phyloP scores from a whole-genome alignment of 352 stramenopile species.

The Phytophthora foliorum region DNA sequence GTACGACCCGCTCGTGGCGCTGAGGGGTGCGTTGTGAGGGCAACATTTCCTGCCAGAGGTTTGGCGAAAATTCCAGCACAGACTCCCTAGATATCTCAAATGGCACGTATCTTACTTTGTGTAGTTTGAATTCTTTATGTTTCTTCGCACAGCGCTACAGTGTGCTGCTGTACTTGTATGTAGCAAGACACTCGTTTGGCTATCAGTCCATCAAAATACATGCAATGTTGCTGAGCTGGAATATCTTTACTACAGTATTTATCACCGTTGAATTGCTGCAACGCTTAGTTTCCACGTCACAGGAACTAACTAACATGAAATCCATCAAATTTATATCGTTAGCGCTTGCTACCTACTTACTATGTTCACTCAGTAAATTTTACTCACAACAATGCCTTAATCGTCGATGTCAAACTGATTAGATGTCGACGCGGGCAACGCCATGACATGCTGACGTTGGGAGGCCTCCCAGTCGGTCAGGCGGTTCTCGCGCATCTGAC shows the following conservation, averaged over 20 bases:
- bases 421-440: constrained; percentile 9
- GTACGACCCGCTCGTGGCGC: constrained; percentile 1
- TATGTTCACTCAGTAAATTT: not conserved
- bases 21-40: not conserved
- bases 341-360: constrained; percentile 14
- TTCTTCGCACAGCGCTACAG: too few species aligned
- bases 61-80: not conserved
- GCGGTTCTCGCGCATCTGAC: constrained; percentile 32
- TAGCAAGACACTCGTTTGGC: too few species aligned
- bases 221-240: too few species aligned
- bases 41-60: not conserved
- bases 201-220: too few species aligned
- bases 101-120: too few species aligned
- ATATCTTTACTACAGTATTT: too few species aligned
- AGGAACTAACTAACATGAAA: too few species aligned
- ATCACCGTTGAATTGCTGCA: too few species aligned
- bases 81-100: too few species aligned
- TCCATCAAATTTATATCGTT: constrained; percentile 30
- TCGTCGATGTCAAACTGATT: constrained; percentile 38
- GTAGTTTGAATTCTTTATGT: too few species aligned
- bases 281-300: too few species aligned
- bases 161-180: too few species aligned
- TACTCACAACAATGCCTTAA: constrained; percentile 12
- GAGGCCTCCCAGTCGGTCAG: constrained; percentile 30
- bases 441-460: constrained; percentile 13